Evolutionary conservation across 805 yeast species (phyloP), one percentile per base, ranked within the genome.

Genomic region (Hanseniaspora occidentalis): DNA sequence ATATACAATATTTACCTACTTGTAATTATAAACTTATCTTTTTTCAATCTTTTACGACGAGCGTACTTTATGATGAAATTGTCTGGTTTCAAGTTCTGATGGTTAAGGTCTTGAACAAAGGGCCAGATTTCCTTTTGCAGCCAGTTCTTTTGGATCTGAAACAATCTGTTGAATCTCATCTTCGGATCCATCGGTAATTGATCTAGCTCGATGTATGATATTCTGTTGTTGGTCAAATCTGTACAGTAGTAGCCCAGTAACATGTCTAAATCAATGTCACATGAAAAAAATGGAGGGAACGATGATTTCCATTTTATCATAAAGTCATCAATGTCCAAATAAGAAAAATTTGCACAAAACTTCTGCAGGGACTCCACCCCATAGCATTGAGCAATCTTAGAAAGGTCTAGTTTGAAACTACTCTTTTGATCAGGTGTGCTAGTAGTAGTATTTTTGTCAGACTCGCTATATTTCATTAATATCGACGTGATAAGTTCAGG

Each of bases 31-130:
- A 65, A 38, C 2, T 54, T 47, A 37, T 61, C 64, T 39, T 62
- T 64, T 9, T 75, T 79, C 3, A 61, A 52, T 36, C 64, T 66
- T 47, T 65, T 66, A 47, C 73, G 70, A 38, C 70, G 65, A 1
- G 85, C 84, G 53, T 61, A 76, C 52, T 79, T 80, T 69, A 77
- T 64, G 24, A 77, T 61, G 47, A 77, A 75, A 38, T 62, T 69
- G 23, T 79, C 85, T 14, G 69, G 58, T 55, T 73, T 78, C 24
- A 71, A 42, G 8, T 69, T 70, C 42, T 70, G 71, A 2, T 59
- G 58, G 52, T 79, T 75, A 24, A 81, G 54, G 31, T 77, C 80
- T 14, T 67, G 70, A 10, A 85, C 57, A 49, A 73, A 79, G 7
- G 92, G 88, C 34, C 58, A 64, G 3, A 82, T 64, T 21, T 80